These are phyloP conservation scores for Aphanomyces invadans DNA, from an alignment of 352 stramenopile genomes.

Conservation along the genomic window DNA sequence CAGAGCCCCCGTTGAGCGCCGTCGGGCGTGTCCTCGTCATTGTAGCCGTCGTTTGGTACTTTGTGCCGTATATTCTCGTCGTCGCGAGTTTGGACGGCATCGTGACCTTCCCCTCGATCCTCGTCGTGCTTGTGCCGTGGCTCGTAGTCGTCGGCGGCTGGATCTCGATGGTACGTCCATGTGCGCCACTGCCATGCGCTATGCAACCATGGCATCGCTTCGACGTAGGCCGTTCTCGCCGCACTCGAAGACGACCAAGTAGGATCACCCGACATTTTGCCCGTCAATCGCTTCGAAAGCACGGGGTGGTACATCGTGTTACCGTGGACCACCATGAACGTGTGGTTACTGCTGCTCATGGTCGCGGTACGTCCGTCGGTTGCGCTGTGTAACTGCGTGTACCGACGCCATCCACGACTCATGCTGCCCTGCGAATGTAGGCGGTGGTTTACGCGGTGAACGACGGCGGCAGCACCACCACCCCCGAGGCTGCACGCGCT, in stretches of 20 bases:
- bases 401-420: too few relatives aligned
- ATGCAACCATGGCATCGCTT: neutral
- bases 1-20: too few relatives aligned
- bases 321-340: neutral
- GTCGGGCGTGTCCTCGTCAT: neutral
- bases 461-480: too few relatives aligned
- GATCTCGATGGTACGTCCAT: neutral
- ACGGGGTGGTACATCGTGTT: constrained; percentile 4
- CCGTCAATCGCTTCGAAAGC: neutral
- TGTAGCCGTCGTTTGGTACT: neutral
- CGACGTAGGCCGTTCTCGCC: too few relatives aligned
- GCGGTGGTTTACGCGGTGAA: too few relatives aligned
- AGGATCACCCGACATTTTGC: too few relatives aligned
- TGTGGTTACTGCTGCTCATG: neutral
- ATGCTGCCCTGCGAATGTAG: too few relatives aligned
- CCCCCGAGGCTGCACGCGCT: too few relatives aligned
- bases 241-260: too few relatives aligned
- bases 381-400: neutral
- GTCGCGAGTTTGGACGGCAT: neutral
- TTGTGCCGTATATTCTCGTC: neutral
- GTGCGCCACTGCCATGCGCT: too few relatives aligned
- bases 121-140: neutral
- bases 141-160: neutral
- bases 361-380: neutral
- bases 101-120: neutral